Evolutionary conservation across 257 asterid genomes (phyloP).

Genomic region (Knoxia roxburghii): DNA sequence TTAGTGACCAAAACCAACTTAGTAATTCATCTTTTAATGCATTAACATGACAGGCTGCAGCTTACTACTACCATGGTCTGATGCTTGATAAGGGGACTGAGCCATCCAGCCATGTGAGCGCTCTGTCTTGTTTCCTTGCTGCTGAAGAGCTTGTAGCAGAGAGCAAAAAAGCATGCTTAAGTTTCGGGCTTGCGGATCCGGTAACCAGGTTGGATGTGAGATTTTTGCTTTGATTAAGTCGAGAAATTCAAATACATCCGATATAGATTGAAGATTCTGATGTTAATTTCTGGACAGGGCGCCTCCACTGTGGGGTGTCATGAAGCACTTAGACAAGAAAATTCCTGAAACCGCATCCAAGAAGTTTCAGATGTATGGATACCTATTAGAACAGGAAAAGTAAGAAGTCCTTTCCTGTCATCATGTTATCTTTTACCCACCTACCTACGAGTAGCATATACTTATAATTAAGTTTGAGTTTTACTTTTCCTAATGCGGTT

Average conservation of each 20-base stretch:
- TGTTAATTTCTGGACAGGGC: conserved; percentile 27
- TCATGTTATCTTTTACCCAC: too few relatives aligned
- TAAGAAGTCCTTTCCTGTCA: conserved; percentile 15
- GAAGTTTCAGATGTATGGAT: conserved; percentile 69
- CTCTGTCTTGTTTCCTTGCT: conserved; percentile 64
- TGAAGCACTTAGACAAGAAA: conserved; percentile 71
- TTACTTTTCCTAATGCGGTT: neutral
- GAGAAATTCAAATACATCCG: neutral
- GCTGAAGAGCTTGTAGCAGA: conserved; percentile 62
- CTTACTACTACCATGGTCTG: conserved; percentile 77
- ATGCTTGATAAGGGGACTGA: conserved; percentile 62
- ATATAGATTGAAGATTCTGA: too few relatives aligned
- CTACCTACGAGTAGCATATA: neutral
- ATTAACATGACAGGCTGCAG: conserved; percentile 51
- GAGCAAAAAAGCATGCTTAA: conserved; percentile 74
- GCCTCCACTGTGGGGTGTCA: conserved; percentile 74
- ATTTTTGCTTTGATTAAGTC: neutral
- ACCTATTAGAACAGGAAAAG: conserved; percentile 68
- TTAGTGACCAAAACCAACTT: neutral
- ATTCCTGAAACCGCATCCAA: conserved; percentile 73
- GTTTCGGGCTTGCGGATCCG: conserved; percentile 76
- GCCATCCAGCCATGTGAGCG: conserved; percentile 54
- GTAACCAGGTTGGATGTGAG: conserved; percentile 47
- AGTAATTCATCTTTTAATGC: conserved; percentile 3
- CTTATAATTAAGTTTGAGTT: neutral